These are phyloP conservation scores for Fraxinus albicans DNA, from an alignment of 305 asterid species.

Conservation along the genomic window DNA sequence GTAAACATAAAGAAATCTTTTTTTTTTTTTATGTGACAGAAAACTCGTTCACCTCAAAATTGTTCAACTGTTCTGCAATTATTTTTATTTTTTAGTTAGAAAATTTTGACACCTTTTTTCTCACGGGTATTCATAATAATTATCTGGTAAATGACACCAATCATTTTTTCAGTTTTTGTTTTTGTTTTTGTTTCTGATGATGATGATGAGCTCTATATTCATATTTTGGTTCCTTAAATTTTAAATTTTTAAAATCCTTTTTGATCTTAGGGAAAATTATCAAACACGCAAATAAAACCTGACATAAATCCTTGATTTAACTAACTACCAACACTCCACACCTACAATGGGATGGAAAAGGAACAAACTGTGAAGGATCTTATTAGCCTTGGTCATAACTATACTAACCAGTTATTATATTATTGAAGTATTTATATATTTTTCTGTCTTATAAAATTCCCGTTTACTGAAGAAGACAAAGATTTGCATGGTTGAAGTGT, in stretches of 20 bases:
- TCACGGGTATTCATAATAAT: background rate
- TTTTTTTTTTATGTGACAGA: background rate
- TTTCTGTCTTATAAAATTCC: background rate
- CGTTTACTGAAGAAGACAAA: background rate
- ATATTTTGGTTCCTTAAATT: background rate
- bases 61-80: background rate
- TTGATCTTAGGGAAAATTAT: background rate
- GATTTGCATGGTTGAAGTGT: background rate
- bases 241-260: background rate
- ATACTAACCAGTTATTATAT: background rate
- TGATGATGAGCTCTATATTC: background rate
- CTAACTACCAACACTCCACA: background rate
- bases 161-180: background rate
- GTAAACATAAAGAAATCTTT: background rate
- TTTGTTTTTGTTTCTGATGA: background rate
- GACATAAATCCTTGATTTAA: background rate
- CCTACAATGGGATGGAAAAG: background rate
- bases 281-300: background rate
- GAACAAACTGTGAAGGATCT: background rate
- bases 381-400: background rate
- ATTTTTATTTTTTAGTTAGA: background rate
- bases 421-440: background rate
- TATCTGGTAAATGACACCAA: background rate
- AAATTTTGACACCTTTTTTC: background rate
- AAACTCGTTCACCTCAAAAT: background rate